Evolutionary conservation across 192 early-diverging fungal species (phyloP).

Genomic region (Coemansia sp.): DNA sequence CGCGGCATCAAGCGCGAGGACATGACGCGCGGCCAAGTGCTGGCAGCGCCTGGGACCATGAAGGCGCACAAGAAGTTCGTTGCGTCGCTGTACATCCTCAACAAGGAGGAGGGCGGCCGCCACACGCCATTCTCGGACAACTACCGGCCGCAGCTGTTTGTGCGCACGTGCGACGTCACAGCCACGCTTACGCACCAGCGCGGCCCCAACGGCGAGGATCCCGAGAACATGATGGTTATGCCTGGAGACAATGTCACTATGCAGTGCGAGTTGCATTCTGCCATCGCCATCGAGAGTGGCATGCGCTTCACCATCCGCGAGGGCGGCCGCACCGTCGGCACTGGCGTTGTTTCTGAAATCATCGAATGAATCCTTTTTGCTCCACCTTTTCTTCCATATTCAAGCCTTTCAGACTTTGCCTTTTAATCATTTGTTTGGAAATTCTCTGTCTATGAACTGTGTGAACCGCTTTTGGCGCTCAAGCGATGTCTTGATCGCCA

Average conservation of each 20-base stretch:
- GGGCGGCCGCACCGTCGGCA: constrained; percentile 97
- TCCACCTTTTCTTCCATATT: not conserved
- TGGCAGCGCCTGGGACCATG: constrained; percentile 90
- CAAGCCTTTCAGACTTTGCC: not conserved
- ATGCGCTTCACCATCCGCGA: constrained; percentile 97
- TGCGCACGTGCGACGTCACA: constrained; percentile 95
- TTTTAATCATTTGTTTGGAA: not conserved
- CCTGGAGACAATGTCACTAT: constrained; percentile 96
- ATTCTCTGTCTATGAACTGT: constrained; percentile 20
- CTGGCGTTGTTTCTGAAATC: constrained; percentile 83
- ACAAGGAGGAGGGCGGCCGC: constrained; percentile 97
- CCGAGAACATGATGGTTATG: constrained; percentile 96
- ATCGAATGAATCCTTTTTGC: constrained; percentile 58
- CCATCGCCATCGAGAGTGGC: constrained; percentile 90
- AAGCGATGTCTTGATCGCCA: constrained; percentile 38
- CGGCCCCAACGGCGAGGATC: constrained; percentile 73
- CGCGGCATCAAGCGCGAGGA: constrained; percentile 98
- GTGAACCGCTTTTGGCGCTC: constrained; percentile 50
- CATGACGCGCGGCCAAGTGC: constrained; percentile 92
- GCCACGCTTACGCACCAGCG: constrained; percentile 75
- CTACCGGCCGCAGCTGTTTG: constrained; percentile 96
- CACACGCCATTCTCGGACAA: constrained; percentile 97
- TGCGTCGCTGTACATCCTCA: constrained; percentile 91
- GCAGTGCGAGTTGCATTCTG: constrained; percentile 77
- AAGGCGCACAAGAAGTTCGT: constrained; percentile 95